These are phyloP conservation scores for Pythium biforme DNA, from an alignment of 352 stramenopile genomes.

Conservation along the genomic window DNA sequence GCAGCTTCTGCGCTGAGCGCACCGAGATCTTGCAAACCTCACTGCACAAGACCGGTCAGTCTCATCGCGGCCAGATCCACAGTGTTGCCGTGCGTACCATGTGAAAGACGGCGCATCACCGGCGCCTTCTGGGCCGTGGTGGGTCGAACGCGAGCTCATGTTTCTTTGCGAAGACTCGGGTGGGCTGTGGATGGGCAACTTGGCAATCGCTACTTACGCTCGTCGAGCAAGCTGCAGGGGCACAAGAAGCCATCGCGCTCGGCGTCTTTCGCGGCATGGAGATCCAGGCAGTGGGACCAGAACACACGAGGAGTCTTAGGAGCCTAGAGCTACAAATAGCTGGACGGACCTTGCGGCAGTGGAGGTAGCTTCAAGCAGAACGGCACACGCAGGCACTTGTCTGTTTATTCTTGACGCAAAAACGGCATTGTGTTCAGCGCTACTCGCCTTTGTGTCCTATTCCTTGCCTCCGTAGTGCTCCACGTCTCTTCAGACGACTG, in stretches of 20 bases:
- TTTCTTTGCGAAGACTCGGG: no score
- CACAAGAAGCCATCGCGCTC: not conserved
- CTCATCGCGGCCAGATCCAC: not conserved
- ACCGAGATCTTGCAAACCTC: slow-evolving; percentile 89
- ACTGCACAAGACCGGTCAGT: slow-evolving; percentile 32
- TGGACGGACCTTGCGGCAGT: no score
- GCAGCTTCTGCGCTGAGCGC: slow-evolving; percentile 82
- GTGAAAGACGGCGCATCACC: slow-evolving; percentile 61
- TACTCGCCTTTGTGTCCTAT: no score
- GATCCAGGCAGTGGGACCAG: slow-evolving; percentile 5
- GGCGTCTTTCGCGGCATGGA: no score
- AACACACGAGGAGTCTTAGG: slow-evolving; percentile 2
- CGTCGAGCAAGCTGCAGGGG: not conserved
- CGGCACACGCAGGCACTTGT: no score
- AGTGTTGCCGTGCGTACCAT: slow-evolving; percentile 37
- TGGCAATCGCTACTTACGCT: not conserved
- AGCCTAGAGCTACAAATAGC: slow-evolving; percentile 2
- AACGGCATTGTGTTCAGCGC: no score
- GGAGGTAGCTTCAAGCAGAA: no score
- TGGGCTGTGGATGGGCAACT: not conserved
- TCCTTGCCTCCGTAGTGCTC: no score
- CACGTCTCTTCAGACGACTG: no score
- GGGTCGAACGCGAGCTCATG: slow-evolving; percentile 25
- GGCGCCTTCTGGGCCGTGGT: slow-evolving; percentile 9
- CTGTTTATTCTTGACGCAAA: no score